Evolutionary conservation across 257 asterid genomes (phyloP), one percentile per base, ranked within the genome.

Genomic region (Solanum pimpinellifolium): DNA sequence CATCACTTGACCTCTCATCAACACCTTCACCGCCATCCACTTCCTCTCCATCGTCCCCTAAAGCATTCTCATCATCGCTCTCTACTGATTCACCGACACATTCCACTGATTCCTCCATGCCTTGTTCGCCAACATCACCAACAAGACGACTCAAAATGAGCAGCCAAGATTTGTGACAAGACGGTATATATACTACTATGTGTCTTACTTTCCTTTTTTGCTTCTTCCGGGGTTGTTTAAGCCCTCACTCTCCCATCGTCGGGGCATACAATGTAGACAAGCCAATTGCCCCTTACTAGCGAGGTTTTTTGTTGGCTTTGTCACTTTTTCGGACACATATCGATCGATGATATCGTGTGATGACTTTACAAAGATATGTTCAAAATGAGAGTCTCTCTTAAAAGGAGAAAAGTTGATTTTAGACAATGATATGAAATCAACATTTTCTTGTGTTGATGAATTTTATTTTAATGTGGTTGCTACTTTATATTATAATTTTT

Each of bases 41-140:
- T 31, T 86, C 91, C 3, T 87, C 86, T 6, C 89, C 91, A 11
- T 83, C 88, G 3, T 89, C 92, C 2, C 92, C 92, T 0, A 41
- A 37, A 13, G 83, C 85, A 5, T 41, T 73, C 83, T 83, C 62
- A 41, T 73, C 85, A n/a, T 42, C 78, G 29, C 44, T 80, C 16
- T 80, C 44, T 47, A 80, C 27, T 29, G 69, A 29, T 29, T 80
- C 85, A 80, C 59, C 68, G 1, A 29, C 44, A 75, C 83, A 87
- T 35, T 88, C 89, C 39, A 65, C 70, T 23, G 86, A 86, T 83
- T 84, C 86, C 68, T 74, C 89, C 3, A 83, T 87, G 3, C 91
- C 95, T 2, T 42, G 87, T 62, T 94, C 95, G 1, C 93, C 95
- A 3, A 85, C 90, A 4, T 83, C 89, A 3, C 95, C 94, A 11